Base-by-base conservation (phyloP, 2,329 filamentous ascomycete genomes). In the Alternaria ventricosa region DNA sequence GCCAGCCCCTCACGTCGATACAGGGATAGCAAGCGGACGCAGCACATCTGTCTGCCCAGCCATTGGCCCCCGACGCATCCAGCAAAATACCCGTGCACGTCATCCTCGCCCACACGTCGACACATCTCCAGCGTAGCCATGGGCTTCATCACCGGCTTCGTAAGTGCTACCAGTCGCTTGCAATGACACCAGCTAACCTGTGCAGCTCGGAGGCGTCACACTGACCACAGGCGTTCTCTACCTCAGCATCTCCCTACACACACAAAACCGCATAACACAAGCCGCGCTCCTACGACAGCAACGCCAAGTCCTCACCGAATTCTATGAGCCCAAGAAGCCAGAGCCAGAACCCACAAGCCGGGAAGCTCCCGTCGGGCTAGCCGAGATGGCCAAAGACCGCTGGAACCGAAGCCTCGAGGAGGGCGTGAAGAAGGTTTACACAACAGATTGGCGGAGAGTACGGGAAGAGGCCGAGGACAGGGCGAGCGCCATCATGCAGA, bases 91-190 rank as follows among this genome's bases (percentile, higher is more conserved):
- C 28, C 36, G 36, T 41, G 36, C 36, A 41, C 36, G 36, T 9
- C 20, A 47, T 15, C 44, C 20, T 41, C 50, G 51, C 33, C 20
- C 56, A 27, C 49, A 27, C 22, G 25, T 20, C n/a, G 15, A 55
- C 57, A 60, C 44, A 41, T 25, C 33, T 53, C 43, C 51, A 63
- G 47, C 58, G 64, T 51, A 60, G 46, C 59, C 68, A 86, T 86
- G 84, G 84, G 84, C 75, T 85, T 86, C 79, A 83, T 82, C 63
- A 84, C 82, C 18, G 84, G 84, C 78, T 83, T 85, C 70, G 84
- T 85, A 79, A 50, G 78, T 74, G 41, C 41, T 43, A 7, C 22
- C 30, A 1, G 23, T 13, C n/a, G 12, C 30, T 13, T 20, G 11
- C 25, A 25, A 22, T 45, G 22, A 7, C 20, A 23, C 13, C n/a